Base-by-base conservation (phyloP, 1,284 basidiomycete genomes). In the Moniliophthora roreri region DNA sequence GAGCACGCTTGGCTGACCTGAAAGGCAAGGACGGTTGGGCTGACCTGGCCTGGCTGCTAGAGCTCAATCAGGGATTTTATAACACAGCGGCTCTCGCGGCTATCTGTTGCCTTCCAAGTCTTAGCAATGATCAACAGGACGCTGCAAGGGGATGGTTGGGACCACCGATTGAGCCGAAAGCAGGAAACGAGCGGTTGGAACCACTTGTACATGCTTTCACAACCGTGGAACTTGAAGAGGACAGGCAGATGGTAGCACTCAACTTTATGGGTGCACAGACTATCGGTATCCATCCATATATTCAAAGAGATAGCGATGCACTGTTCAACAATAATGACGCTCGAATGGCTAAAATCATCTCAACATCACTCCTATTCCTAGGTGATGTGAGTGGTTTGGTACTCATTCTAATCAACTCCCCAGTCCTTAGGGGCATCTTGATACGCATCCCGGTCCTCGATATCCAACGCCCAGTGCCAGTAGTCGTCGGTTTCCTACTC, bases 11-110 rank as follows among this genome's bases (percentile, higher is more conserved):
- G 2, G 16, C 15, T 0, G 61, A 65, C 50, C 47, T 65, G 40
- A 47, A 35, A 7, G 60, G 60, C 4, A 42, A 54, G n/a, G 53
- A 62, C 52, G 64, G 64, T 1, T 66, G 64, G 64, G 61, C 42
- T 8, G 64, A 66, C 46, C 52, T 66, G 13, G 60, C 61, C 13
- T 64, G 63, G 64, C 38, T 65, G 16, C 50, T 66, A 18, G 64
- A 66, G 47, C 48, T 66, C 5, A 66, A 66, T 42, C 63, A 66
- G 48, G 64, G 63, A 5, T 66, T 62, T 42, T 66, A 64, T 46
- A 66, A 66, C 40, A 50, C 61, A 3, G 60, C 63, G 0, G 53
- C 52, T 39, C 56, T 66, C 6, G 63, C 63, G 20, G 60, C 64
- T 3, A 48, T 60, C 0, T 66, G 62, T 35, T 48, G 52, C 28